Conservation (phyloP, 2,329 filamentous ascomycete species). For the Trichoderma atrobrunneum region DNA sequence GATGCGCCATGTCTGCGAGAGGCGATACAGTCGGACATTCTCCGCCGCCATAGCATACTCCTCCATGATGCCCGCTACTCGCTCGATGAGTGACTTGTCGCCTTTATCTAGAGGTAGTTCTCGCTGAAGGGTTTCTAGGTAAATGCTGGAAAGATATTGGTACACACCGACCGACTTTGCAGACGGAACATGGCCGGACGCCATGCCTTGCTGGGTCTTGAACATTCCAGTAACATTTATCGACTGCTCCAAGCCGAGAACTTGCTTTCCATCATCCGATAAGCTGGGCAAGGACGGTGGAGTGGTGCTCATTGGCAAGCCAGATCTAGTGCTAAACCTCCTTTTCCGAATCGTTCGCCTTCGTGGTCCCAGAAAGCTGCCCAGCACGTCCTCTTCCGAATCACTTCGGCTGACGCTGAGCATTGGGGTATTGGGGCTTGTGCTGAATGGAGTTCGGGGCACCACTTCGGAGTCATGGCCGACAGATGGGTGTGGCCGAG, state of each 20-base stretch:
- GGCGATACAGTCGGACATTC: constrained; percentile 52
- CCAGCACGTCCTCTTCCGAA: constrained; percentile 63
- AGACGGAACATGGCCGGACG: constrained; percentile 56
- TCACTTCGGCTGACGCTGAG: constrained; percentile 60
- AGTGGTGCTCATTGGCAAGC: constrained; percentile 50
- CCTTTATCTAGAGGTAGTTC: constrained; percentile 44
- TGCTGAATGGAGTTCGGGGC: constrained; percentile 44
- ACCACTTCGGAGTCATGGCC: constrained; percentile 34
- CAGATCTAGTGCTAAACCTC: constrained; percentile 43
- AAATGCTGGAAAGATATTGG: constrained; percentile 54
- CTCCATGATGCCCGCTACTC: constrained; percentile 53
- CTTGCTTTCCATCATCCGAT: constrained; percentile 37
- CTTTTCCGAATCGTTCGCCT: constrained; percentile 41
- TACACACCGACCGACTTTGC: constrained; percentile 51
- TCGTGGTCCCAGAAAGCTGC: constrained; percentile 55
- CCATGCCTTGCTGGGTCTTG: constrained; percentile 61
- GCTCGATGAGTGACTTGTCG: constrained; percentile 41
- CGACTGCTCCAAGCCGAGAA: constrained; percentile 55
- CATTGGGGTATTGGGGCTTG: constrained; percentile 48
- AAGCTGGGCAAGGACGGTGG: constrained; percentile 44
- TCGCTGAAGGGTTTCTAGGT: constrained; percentile 52
- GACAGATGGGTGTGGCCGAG: constrained; percentile 41
- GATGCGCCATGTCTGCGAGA: constrained; percentile 64
- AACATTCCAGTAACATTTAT: constrained; percentile 57
- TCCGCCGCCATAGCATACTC: constrained; percentile 58